Evolutionary conservation across 2,329 filamentous ascomycete species (phyloP), one percentile per base, ranked within the genome.

Genomic region (Apiospora phragmitis): DNA sequence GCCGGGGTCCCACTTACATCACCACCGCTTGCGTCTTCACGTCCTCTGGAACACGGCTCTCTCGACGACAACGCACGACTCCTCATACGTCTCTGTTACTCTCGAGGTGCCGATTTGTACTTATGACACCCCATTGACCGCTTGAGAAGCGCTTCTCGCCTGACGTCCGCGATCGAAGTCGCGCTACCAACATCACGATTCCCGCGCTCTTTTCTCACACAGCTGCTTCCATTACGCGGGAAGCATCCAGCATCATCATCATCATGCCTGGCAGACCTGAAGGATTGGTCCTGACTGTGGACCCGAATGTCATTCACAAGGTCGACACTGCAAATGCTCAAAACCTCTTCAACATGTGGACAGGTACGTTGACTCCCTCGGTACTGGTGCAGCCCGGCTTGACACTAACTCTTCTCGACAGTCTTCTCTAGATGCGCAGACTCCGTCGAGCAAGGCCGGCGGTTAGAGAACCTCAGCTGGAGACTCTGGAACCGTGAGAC

Each of bases 291-390:
- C 87, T 98, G 79, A 94, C 94, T 73, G 93, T 98, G 81, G 94
- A 98, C 85, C 91, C 94, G 74, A 93, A 92, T 80, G 92, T 95
- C 76, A 95, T 99, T 81, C 93, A 96, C 86, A 94, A 97, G 81
- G 94, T 98, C 78, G 95, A 98, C 83, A 97, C 95, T 1, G 89
- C 92, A 75, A 97, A 97, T 81, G 92, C 94, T 38, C 94, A 97
- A 83, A 97, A 95, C 80, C 90, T 98, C 68, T 97, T 96, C 84
- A 95, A 93, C 85, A 97, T 98, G 90, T 97, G 95, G 94, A 95
- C 94, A 81, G 94, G 94, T 97, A 84, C 89, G 93, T 87, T 55
- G 29, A 49, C 32, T 24, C 32, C 12, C 32, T n/a, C 32, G 21
- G 32, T 35, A n/a, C 55, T 67, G 68, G 55, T 21, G 43, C 12